phyloP scores from a whole-genome alignment of 768 basidiomycete species.

The Serendipita indica region DNA sequence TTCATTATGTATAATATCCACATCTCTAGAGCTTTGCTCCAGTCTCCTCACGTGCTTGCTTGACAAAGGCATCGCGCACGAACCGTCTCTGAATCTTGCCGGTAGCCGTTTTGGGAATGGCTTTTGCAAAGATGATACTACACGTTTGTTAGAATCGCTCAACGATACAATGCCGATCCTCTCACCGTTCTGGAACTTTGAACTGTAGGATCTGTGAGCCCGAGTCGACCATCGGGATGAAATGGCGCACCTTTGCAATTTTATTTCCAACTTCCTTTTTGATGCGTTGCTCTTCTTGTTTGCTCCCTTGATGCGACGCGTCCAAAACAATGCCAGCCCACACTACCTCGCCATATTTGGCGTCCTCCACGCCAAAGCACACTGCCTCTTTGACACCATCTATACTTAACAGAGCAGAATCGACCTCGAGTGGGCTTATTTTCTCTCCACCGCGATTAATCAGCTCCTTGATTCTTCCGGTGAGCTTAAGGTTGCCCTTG shows the following conservation, averaged over 20 bases:
- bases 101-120: slow-evolving; percentile 20
- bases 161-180: not conserved
- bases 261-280: slow-evolving; percentile 15
- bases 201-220: slow-evolving; percentile 2
- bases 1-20: too few relatives aligned
- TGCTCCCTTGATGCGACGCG: slow-evolving; percentile 1
- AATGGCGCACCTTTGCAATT: slow-evolving; percentile 13
- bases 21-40: slow-evolving; percentile 13
- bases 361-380: slow-evolving; percentile 18
- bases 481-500: slow-evolving; percentile 36
- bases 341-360: slow-evolving; percentile 19
- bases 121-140: slow-evolving; percentile 17
- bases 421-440: slow-evolving; percentile 45
- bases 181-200: slow-evolving; percentile 12
- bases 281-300: slow-evolving; percentile 11
- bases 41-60: slow-evolving; percentile 8
- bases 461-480: slow-evolving; percentile 45
- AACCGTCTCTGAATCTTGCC: slow-evolving; percentile 19
- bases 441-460: slow-evolving; percentile 48
- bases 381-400: slow-evolving; percentile 13
- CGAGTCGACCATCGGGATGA: not conserved
- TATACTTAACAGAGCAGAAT: slow-evolving; percentile 32
- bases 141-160: not conserved
- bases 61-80: slow-evolving; percentile 17
- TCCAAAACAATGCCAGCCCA: slow-evolving; percentile 19